Evolutionary conservation across 768 basidiomycete species (phyloP).

Genomic region (Gautieria morchelliformis): DNA sequence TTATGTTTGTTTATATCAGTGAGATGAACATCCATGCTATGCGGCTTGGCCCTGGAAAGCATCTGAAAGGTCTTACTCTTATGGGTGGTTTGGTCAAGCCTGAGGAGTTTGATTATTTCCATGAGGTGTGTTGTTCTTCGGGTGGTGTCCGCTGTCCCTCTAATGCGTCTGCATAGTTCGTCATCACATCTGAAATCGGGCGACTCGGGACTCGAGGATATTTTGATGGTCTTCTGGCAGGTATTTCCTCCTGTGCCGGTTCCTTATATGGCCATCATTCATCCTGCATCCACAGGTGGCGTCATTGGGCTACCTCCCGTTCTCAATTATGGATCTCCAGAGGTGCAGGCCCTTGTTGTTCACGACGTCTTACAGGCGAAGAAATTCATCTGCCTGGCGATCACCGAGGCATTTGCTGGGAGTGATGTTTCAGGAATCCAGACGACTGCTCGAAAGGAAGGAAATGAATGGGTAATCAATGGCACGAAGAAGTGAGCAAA

Average conservation of each 20-base stretch:
- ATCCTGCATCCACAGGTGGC: constrained; percentile 16
- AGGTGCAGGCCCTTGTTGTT: constrained; percentile 60
- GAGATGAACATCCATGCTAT: constrained; percentile 75
- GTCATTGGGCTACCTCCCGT: constrained; percentile 89
- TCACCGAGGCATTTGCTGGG: constrained; percentile 90
- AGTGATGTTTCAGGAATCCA: constrained; percentile 78
- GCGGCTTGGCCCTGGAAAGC: constrained; percentile 86
- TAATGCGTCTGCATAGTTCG: constrained; percentile 36
- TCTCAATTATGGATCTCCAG: constrained; percentile 77
- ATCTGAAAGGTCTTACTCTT: constrained; percentile 66
- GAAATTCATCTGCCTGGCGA: constrained; percentile 83
- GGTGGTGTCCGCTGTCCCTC: neutral
- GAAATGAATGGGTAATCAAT: constrained; percentile 78
- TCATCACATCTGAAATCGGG: constrained; percentile 73
- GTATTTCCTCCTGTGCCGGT: constrained; percentile 18
- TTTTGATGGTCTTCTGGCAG: constrained; percentile 77
- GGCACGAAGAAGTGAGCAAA: constrained; percentile 80
- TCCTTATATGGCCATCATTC: neutral
- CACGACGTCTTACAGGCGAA: constrained; percentile 67
- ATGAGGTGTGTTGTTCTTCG: constrained; percentile 48
- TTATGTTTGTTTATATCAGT: constrained; percentile 26
- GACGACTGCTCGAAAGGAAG: constrained; percentile 80
- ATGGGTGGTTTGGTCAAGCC: constrained; percentile 69
- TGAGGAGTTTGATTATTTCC: constrained; percentile 91
- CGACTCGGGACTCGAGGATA: constrained; percentile 81